Percentiles rank a stretch among this genome's conserved stretches.
phyloP scores from a whole-genome alignment of 2,329 filamentous ascomycete genomes.

The Colletotrichum echinochloae region DNA sequence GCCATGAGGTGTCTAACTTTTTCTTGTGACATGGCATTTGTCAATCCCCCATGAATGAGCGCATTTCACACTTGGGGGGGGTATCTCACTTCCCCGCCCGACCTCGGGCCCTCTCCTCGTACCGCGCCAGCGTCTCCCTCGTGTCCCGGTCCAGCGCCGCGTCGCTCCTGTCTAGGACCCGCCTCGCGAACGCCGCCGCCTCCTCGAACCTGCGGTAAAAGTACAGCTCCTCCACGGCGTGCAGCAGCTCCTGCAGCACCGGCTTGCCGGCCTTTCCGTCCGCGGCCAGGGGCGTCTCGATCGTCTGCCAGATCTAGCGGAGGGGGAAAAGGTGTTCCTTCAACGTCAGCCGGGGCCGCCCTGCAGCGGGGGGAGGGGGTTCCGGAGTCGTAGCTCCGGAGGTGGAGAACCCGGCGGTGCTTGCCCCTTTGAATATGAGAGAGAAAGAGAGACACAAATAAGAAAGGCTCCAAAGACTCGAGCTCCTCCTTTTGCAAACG shows the following conservation, averaged over 20 bases:
- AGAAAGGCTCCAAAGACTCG: not conserved
- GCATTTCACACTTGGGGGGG: too few relatives aligned
- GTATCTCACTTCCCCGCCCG: constrained; percentile 42
- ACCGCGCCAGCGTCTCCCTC: constrained; percentile 53
- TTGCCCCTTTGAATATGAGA: not conserved
- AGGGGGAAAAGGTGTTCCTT: not conserved
- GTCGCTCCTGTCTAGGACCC: constrained; percentile 49
- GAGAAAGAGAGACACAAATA: not conserved
- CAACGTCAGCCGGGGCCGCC: not conserved
- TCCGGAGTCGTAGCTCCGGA: not conserved
- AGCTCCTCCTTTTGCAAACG: not conserved
- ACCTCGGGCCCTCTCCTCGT: constrained; percentile 56
- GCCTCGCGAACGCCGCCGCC: constrained; percentile 55
- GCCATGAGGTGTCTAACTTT: constrained; percentile 18
- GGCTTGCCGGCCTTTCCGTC: constrained; percentile 55
- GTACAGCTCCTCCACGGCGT: constrained; percentile 70
- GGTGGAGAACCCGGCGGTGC: not conserved
- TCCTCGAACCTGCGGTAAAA: constrained; percentile 62
- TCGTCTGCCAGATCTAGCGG: constrained; percentile 57
- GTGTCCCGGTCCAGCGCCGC: constrained; percentile 59
- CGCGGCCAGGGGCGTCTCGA: constrained; percentile 55
- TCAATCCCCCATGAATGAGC: not conserved
- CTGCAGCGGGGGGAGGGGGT: not conserved
- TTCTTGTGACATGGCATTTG: not conserved
- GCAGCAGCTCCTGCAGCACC: constrained; percentile 62